Base-by-base conservation (phyloP, 805 yeast genomes). In the Deakozyma indianensis region DNA sequence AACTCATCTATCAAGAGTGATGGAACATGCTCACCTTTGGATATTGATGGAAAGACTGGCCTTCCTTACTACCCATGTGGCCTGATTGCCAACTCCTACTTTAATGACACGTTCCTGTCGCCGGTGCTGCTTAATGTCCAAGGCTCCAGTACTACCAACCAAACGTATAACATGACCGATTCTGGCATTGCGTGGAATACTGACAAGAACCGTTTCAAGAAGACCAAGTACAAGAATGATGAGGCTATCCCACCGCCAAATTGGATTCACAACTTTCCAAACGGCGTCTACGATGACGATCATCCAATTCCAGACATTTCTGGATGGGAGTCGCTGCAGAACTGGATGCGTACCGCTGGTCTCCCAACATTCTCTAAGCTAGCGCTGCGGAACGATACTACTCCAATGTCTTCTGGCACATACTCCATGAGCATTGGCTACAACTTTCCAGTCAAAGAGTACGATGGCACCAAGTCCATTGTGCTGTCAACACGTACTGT, bases 291-390 rank as follows among this genome's bases (percentile, higher is more conserved):
- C 65, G 85, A 82, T n/a, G 78, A 74, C 27, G 75, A 75, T 3
- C 86, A 85, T 60, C 53, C 51, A 20, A 54, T 90, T 49, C 95
- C 94, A 2, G 80, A 83, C 57, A 59, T 90, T 42, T 71, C 83
- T 1, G 59, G 65, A 29, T 79, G 92, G 86, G 90, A 85, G 58
- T 79, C 79, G 52, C 74, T 90, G 54, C 95, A 87, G 67, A 90
- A 87, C 62, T 90, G 98, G 98, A 90, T 90, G 96, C 77, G 94
- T 56, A 87, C 96, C 1, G 95, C 97, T 0, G 96, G 94, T 0
- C 68, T 90, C 50, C 94, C 97, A 23, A 76, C 81, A 11, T 90
- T 92, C 58, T 78, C 82, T 69, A 90, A 92, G 59, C 64, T 87
- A 29, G 88, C 87, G 38, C 72, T 81, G 41, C 77, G 82, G 53